Percentiles rank a stretch among this genome's conserved stretches.
These are phyloP conservation scores for Tricholoma saponaceum DNA, from an alignment of 768 basidiomycete genomes.

Conservation along the genomic window DNA sequence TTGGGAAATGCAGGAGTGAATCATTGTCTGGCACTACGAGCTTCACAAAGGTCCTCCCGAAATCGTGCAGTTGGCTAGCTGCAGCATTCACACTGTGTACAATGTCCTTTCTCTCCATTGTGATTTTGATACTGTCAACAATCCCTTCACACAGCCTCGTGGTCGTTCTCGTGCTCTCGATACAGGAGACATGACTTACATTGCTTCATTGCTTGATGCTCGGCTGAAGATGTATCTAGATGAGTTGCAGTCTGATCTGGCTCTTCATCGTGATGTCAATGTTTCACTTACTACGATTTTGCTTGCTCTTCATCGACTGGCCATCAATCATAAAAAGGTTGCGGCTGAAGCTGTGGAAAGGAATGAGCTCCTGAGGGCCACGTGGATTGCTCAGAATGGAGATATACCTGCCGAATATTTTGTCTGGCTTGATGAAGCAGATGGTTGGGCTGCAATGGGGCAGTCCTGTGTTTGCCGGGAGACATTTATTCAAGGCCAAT, in stretches of 20 bases:
- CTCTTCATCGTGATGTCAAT: slow-evolving; percentile 10
- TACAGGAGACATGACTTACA: slow-evolving; percentile 17
- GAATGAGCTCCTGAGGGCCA: slow-evolving; percentile 22
- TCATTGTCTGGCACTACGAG: background rate
- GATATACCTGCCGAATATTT: slow-evolving; percentile 16
- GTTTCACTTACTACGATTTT: slow-evolving; percentile 27
- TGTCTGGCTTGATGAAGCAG: slow-evolving; percentile 22
- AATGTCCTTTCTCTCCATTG: background rate
- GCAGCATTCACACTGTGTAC: background rate
- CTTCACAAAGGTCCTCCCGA: background rate
- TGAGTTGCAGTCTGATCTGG: slow-evolving; percentile 23
- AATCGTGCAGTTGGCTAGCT: background rate
- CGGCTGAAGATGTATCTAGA: slow-evolving; percentile 26
- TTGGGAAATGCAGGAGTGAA: background rate
- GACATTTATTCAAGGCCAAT: background rate
- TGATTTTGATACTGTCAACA: slow-evolving; percentile 11
- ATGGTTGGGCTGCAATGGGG: background rate
- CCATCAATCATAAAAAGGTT: slow-evolving; percentile 21
- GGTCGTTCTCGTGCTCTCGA: slow-evolving; percentile 11
- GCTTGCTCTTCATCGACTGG: slow-evolving; percentile 12
- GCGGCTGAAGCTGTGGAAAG: slow-evolving; percentile 20
- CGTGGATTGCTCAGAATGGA: slow-evolving; percentile 10
- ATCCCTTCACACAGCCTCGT: slow-evolving; percentile 15
- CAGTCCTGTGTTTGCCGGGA: background rate
- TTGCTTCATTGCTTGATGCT: slow-evolving; percentile 7